A percentile compares a stretch with the other conserved stretches of the same genome.
Conservation (phyloP, 169 alveolate species). For the Cystoisospora suis region DNA sequence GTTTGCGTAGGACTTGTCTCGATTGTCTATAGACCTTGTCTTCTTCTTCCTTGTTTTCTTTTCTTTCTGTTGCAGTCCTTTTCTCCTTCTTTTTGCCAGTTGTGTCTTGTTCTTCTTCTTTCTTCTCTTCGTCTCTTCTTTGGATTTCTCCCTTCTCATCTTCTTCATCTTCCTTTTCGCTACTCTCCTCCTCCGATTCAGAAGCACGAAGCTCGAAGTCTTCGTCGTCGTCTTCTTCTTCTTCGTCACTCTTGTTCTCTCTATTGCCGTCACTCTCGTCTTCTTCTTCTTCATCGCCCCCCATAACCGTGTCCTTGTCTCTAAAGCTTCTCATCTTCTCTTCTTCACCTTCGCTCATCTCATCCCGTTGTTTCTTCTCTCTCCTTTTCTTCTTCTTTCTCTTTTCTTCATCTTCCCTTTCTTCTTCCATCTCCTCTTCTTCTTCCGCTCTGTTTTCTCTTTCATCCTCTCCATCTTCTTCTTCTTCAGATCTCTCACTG, state of each 20-base stretch:
- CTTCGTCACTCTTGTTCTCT: neutral
- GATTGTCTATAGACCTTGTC: too few relatives aligned
- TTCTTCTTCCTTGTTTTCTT: too few relatives aligned
- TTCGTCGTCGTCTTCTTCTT: neutral
- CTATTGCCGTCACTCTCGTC: neutral
- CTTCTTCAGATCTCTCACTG: neutral
- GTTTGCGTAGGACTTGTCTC: too few relatives aligned
- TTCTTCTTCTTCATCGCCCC: neutral
- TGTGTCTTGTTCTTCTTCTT: too few relatives aligned
- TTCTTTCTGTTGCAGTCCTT: too few relatives aligned
- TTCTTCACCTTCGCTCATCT: neutral
- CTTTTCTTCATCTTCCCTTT: neutral
- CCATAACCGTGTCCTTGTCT: neutral
- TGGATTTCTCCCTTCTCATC: too few relatives aligned
- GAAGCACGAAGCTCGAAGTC: neutral
- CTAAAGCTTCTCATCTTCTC: neutral
- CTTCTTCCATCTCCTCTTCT: neutral
- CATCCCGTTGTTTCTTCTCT: neutral
- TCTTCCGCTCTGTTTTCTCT: neutral
- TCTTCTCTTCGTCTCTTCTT: too few relatives aligned
- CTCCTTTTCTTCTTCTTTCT: neutral
- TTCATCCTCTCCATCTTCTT: neutral
- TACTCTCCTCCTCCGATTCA: constrained; percentile 1
- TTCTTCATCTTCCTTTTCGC: too few relatives aligned
- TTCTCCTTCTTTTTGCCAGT: too few relatives aligned